A percentile compares a stretch with the other conserved stretches of the same genome.
phyloP scores from a whole-genome alignment of 2,329 filamentous ascomycete genomes.

The Fusarium sp. region DNA sequence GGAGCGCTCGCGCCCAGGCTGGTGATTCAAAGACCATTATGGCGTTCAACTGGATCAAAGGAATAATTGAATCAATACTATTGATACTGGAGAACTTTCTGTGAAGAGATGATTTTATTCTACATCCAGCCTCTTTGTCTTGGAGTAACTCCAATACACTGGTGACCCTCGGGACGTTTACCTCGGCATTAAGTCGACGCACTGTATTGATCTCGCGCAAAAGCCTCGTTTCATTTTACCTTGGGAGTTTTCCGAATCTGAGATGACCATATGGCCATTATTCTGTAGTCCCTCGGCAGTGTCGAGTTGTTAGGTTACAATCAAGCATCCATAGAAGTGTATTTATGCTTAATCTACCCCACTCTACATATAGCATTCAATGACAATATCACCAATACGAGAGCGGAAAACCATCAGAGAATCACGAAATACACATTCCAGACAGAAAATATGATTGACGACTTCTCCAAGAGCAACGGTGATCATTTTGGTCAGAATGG shows the following conservation, averaged over 20 bases:
- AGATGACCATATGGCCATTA: background rate
- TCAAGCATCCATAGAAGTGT: background rate
- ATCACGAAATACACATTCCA: accelerated
- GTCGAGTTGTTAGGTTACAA: background rate
- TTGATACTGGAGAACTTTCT: accelerated
- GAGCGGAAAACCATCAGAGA: background rate
- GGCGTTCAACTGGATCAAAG: too few relatives aligned
- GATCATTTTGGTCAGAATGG: background rate
- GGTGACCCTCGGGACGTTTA: background rate
- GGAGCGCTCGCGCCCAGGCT: background rate
- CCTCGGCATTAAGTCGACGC: background rate
- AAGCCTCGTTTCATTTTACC: background rate
- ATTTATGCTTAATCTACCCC: background rate
- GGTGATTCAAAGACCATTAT: background rate
- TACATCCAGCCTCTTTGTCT: background rate
- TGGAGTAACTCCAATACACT: too few relatives aligned
- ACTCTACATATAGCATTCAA: background rate
- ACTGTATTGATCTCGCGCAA: background rate
- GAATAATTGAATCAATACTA: background rate
- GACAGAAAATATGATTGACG: background rate
- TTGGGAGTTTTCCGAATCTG: background rate
- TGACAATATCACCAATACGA: background rate
- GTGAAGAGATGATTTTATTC: background rate
- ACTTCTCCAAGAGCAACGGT: accelerated
- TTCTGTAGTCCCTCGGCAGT: background rate